These are phyloP conservation scores for Pisolithus sp. DNA, from an alignment of 768 basidiomycete genomes.

Conservation along the genomic window DNA sequence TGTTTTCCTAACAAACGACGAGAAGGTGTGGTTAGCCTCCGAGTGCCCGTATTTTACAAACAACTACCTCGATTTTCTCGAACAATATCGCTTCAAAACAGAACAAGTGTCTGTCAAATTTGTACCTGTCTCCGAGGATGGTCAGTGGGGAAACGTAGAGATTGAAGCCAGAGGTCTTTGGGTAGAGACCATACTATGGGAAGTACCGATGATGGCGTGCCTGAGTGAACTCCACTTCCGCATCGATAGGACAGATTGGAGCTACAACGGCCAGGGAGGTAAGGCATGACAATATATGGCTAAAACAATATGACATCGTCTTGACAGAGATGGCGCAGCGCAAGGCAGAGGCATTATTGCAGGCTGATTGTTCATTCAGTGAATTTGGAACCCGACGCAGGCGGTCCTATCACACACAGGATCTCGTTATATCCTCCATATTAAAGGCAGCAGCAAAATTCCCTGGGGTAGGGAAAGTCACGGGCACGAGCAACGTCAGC, in stretches of 20 bases:
- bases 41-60: conserved; percentile 70
- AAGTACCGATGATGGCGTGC: conserved; percentile 91
- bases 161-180: conserved; percentile 71
- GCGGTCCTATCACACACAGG: conserved; percentile 68
- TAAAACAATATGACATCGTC: not conserved
- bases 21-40: conserved; percentile 58
- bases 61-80: conserved; percentile 74
- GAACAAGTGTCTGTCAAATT: conserved; percentile 57
- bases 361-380: conserved; percentile 63
- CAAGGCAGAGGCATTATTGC: conserved; percentile 62
- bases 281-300: conserved; percentile 1
- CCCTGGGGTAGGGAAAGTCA: conserved; percentile 38
- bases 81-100: conserved; percentile 62
- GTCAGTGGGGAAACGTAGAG: conserved; percentile 54
- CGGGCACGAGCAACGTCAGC: conserved; percentile 83
- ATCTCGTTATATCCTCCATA: conserved; percentile 66
- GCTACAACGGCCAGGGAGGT: conserved; percentile 78
- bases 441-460: conserved; percentile 54
- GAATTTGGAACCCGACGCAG: conserved; percentile 87
- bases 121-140: conserved; percentile 47
- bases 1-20: conserved; percentile 52
- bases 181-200: conserved; percentile 88
- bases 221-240: conserved; percentile 87
- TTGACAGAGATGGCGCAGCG: conserved; percentile 58
- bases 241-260: conserved; percentile 74